Conservation (phyloP, 305 asterid species). For the Fraxinus velutina region DNA sequence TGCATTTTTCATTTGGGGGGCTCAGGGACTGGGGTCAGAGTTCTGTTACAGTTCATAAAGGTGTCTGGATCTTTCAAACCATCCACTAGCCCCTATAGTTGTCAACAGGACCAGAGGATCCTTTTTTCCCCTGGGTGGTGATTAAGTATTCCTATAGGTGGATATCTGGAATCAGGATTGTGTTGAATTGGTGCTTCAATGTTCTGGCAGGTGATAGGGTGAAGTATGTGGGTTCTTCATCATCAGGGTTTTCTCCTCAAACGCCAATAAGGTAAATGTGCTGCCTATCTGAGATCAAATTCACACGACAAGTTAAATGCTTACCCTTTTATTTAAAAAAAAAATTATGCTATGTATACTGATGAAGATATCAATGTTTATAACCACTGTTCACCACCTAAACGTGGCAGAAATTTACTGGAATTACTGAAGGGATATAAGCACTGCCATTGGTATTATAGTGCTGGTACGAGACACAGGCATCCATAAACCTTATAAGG, state of each 20-base stretch:
- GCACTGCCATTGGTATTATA: neutral
- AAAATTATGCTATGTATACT: neutral
- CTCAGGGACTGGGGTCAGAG: neutral
- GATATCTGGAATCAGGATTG: slow-evolving; percentile 7
- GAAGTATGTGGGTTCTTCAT: slow-evolving; percentile 61
- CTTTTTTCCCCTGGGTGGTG: neutral
- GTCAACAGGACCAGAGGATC: neutral
- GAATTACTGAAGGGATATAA: neutral
- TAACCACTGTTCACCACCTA: neutral
- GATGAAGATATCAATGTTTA: neutral
- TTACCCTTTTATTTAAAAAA: neutral
- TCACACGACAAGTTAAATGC: neutral
- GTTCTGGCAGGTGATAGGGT: slow-evolving; percentile 75
- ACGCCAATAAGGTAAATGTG: slow-evolving; percentile 51
- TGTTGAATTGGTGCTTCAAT: slow-evolving; percentile 19
- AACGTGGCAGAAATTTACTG: neutral
- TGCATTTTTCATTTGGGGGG: neutral
- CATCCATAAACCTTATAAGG: neutral
- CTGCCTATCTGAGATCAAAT: slow-evolving; percentile 11
- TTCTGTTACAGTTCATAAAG: neutral
- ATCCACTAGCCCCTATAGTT: neutral
- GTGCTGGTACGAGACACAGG: neutral
- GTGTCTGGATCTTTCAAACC: neutral
- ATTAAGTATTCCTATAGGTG: neutral
- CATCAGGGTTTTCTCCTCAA: slow-evolving; percentile 55